These are phyloP conservation scores for Dispira simplex DNA, from an alignment of 192 early-diverging fungal genomes.

Conservation along the genomic window DNA sequence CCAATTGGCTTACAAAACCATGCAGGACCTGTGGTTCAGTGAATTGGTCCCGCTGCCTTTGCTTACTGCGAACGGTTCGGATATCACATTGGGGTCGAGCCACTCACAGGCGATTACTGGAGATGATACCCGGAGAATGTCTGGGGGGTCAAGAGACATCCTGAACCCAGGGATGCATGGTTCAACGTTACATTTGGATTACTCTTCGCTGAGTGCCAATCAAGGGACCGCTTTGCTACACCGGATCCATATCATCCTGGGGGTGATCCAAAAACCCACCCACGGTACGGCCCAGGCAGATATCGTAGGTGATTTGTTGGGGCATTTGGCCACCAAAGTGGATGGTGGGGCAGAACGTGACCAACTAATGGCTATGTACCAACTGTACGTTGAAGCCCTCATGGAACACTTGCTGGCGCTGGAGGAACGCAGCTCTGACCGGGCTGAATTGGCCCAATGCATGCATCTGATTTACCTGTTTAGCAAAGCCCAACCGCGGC, in stretches of 20 bases:
- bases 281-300: constrained; percentile 18
- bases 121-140: constrained; percentile 11
- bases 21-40: constrained; percentile 58
- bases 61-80: constrained; percentile 15
- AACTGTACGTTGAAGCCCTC: constrained; percentile 55
- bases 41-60: constrained; percentile 18
- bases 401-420: constrained; percentile 50
- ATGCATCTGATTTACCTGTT: constrained; percentile 17
- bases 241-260: constrained; percentile 26
- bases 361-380: constrained; percentile 34
- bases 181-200: constrained; percentile 8
- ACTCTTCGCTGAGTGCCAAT: constrained; percentile 2
- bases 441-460: constrained; percentile 11
- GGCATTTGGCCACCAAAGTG: constrained; percentile 18
- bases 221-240: constrained; percentile 12
- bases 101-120: constrained; percentile 12
- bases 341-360: constrained; percentile 26
- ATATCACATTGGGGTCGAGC: constrained; percentile 15
- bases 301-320: constrained; percentile 21
- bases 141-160: constrained; percentile 12
- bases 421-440: constrained; percentile 32
- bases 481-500: constrained; percentile 15
- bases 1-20: constrained; percentile 50
- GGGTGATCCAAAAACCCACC: constrained; percentile 19
- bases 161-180: constrained; percentile 12